Base-by-base conservation (phyloP, 1,284 basidiomycete genomes). In the Rhizoctonia solani region DNA sequence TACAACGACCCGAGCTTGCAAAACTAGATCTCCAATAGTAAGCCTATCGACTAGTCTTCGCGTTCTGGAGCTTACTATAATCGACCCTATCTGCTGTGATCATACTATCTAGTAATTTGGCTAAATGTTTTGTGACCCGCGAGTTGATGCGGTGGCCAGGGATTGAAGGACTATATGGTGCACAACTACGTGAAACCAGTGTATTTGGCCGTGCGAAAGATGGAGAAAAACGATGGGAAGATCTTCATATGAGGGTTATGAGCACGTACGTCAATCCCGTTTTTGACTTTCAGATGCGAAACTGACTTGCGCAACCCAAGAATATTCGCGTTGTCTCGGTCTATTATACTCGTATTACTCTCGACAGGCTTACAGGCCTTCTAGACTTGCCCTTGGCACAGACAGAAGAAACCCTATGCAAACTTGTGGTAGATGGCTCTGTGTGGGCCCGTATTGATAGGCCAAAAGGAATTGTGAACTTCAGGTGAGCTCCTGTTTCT, bases 71-170 rank as follows among this genome's bases (percentile, higher is more conserved):
- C 27, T 69, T 71, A 25, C 70, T 3, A 30, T 39, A 14, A 13
- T 67, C 4, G 47, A 37, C 9, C 1, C 21, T 37, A 42, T 30
- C 9, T 4, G 27, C 55, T 21, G 27, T 41, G 13, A 25, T 27
- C 29, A 8, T 37, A 32, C 4, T 58, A 21, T n/a, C 0, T 67
- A 97, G 93, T 76, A 95, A 97, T 72, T 85, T 99, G 46, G 85
- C 97, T 68, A 99, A 99, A 81, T 96, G 93, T 74, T 99, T 99
- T 76, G 90, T 90, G 13, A 98, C 95, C 1, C 88, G 88, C 46
- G 97, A 99, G 75, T 82, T 99, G 49, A 98, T 98, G 93, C 83
- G 96, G 70, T 99, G 97, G 97, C 94, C 96, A 0, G 93, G 94
- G n/a, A 95, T 99, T 59, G 89, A 95, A 75, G 80, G 82, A 4